Base-by-base conservation (phyloP, 2,329 filamentous ascomycete species). In the Lachnellula hyalina region DNA sequence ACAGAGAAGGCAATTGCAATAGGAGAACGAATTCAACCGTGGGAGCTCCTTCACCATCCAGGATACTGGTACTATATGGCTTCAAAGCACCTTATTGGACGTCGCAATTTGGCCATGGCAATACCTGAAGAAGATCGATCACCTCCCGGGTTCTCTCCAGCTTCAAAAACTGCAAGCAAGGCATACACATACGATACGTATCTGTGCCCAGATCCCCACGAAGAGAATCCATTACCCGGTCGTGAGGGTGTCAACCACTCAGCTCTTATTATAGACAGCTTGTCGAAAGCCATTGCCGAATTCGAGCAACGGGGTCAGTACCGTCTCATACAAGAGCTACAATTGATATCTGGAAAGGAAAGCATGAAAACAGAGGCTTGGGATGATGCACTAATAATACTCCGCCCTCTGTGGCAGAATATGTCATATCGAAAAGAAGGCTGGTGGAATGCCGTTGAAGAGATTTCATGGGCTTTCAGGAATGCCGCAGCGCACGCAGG, bases 41-140 rank as follows among this genome's bases (percentile, higher is more conserved):
- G 82, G 80, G 83, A 87, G 60, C 67, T 78, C 38, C 73, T 87
- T 6, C 84, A 87, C 58, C 84, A 87, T 63, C 75, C 79, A 1
- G 84, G 84, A 5, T 87, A 87, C 64, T 87, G 85, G 82, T 84
- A 83, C 61, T 79, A 81, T 14, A 69, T 78, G 45, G 83, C 84
- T 1, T 80, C 82, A 4, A 76, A 76, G n/a, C 81, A 86, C 61
- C 70, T 80, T 1, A 72, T 74, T 3, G 72, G 76, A 15, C 78
- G 84, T 8, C 76, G 81, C 41, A 72, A 68, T 21, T 67, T 84
- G 44, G 83, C 84, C 2, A 73, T 72, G 23, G 71, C 73, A 19
- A 84, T 87, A 55, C 77, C 84, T 0, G 78, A 84, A 28, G 82
- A 84, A 54, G 82, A 82, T 58, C 73, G 83, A 38, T 73, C 73